Evolutionary conservation across 2,329 filamentous ascomycete species (phyloP).

Genomic region (Neonectria magnoliae): DNA sequence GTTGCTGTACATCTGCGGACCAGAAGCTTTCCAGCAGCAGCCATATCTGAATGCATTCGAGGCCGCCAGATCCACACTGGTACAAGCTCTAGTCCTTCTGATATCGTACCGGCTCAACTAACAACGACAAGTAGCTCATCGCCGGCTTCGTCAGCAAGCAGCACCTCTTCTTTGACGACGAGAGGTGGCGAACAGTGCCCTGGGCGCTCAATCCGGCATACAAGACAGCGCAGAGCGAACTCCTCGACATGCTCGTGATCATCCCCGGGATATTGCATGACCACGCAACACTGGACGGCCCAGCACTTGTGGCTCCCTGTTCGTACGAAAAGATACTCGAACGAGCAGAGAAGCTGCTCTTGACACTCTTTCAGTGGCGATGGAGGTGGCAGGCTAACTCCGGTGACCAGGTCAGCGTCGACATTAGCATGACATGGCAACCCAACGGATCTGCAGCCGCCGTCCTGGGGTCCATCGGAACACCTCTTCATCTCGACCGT

Average conservation of each 20-base stretch:
- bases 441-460: not conserved
- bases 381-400: slow-evolving; percentile 21
- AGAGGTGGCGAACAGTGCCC: slow-evolving; percentile 23
- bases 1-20: slow-evolving; percentile 18
- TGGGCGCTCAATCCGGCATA: slow-evolving; percentile 16
- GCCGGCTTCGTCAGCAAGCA: slow-evolving; percentile 25
- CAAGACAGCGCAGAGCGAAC: slow-evolving; percentile 24
- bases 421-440: not conserved
- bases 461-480: not conserved
- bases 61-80: slow-evolving; percentile 25
- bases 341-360: slow-evolving; percentile 10
- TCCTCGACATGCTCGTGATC: slow-evolving; percentile 23
- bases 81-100: not conserved
- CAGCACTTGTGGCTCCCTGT: not conserved
- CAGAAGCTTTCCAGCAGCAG: slow-evolving; percentile 25
- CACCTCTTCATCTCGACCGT: not conserved
- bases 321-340: not conserved
- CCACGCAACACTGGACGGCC: slow-evolving; percentile 3
- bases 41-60: slow-evolving; percentile 28
- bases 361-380: slow-evolving; percentile 10
- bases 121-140: slow-evolving; percentile 2
- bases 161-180: slow-evolving; percentile 23
- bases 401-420: slow-evolving; percentile 9
- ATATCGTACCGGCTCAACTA: not conserved
- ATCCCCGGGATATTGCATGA: slow-evolving; percentile 24